Evolutionary conservation across 2,329 filamentous ascomycete species (phyloP).

Genomic region (Claviceps pusilla): DNA sequence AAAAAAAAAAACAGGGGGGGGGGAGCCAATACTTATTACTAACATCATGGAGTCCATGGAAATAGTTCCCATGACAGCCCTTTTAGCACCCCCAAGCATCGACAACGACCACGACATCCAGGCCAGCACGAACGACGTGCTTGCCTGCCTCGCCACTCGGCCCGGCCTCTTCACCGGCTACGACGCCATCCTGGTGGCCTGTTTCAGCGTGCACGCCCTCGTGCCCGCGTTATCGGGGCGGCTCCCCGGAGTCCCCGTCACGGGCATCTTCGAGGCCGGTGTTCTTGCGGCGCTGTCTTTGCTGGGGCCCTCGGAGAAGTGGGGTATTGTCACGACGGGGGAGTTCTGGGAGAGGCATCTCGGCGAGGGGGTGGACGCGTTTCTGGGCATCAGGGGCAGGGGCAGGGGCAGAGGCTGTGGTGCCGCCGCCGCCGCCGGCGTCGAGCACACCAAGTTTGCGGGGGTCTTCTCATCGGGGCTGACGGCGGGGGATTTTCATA

Average conservation of each 20-base stretch:
- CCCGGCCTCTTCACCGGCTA: constrained; percentile 28
- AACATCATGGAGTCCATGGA: constrained; percentile 25
- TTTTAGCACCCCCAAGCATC: constrained; percentile 57
- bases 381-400: constrained; percentile 37
- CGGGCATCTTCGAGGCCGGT: constrained; percentile 78
- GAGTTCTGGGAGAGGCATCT: constrained; percentile 69
- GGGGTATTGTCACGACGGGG: constrained; percentile 83
- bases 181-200: constrained; percentile 73
- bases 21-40: not conserved
- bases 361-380: constrained; percentile 44
- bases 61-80: constrained; percentile 52
- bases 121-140: constrained; percentile 46
- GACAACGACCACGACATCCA: constrained; percentile 57
- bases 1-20: not conserved
- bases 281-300: constrained; percentile 48
- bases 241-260: constrained; percentile 12
- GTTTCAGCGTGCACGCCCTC: constrained; percentile 73
- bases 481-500: constrained; percentile 65
- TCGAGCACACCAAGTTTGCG: constrained; percentile 42
- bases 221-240: constrained; percentile 39
- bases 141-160: constrained; percentile 33
- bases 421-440: constrained; percentile 11
- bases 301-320: constrained; percentile 29
- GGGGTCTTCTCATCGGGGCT: constrained; percentile 74
- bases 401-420: too few species aligned